Percentiles rank a stretch among this genome's conserved stretches.
Evolutionary conservation across 208 protist genomes (phyloP).

Genomic region (Trypanosoma vivax): DNA sequence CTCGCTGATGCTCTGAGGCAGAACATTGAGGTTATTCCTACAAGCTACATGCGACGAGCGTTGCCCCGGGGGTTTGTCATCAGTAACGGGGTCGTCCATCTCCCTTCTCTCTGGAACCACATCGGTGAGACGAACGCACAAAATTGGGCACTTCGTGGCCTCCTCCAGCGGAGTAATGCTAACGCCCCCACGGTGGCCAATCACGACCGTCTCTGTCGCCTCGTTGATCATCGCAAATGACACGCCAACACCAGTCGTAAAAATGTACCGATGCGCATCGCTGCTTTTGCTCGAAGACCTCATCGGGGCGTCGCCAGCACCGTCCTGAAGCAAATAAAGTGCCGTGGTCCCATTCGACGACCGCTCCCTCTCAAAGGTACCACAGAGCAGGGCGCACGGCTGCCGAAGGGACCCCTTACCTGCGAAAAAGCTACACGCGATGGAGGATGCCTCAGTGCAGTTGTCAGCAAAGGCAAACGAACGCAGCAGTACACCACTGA

Average conservation of each 20-base stretch:
- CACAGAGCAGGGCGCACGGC: constrained; percentile 12
- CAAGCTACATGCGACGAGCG: no score
- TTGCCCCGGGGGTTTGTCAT: no score
- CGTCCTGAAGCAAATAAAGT: constrained; percentile 8
- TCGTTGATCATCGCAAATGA: constrained; percentile 23
- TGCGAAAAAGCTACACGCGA: constrained; percentile 11
- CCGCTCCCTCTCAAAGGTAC: constrained; percentile 18
- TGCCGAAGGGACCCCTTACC: background rate
- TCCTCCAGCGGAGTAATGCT: constrained; percentile 36
- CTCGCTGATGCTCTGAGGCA: no score
- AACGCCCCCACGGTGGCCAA: constrained; percentile 40
- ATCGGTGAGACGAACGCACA: constrained; percentile 39
- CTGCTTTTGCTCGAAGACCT: background rate
- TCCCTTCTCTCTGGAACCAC: background rate
- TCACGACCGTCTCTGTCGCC: constrained; percentile 37
- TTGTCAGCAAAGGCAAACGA: constrained; percentile 32
- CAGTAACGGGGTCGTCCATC: background rate
- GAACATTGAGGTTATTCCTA: no score
- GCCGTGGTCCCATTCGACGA: constrained; percentile 17
- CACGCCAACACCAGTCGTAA: constrained; percentile 16
- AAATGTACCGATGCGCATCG: constrained; percentile 8
- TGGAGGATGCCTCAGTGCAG: constrained; percentile 26
- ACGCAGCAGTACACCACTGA: constrained; percentile 38
- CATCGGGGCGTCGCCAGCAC: background rate
- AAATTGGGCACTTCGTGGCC: constrained; percentile 34